Base-by-base conservation (phyloP, 352 stramenopile genomes). In the Pythium utonaiense region DNA sequence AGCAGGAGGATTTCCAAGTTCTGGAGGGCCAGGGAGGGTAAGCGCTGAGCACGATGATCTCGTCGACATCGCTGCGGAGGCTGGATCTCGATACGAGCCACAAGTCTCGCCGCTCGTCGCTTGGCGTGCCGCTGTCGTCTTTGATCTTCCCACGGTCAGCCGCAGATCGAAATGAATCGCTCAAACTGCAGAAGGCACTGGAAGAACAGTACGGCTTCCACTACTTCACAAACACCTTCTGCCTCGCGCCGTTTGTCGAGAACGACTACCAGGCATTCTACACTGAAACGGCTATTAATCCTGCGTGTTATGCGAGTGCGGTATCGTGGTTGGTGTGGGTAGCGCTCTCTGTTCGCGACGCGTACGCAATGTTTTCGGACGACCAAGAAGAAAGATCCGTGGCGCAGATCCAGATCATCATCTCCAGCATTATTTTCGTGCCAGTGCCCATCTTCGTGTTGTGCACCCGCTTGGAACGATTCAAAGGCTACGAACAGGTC, bases 181-280 rank as follows among this genome's bases (percentile, higher is more conserved):
- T 74, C 64, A 88, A 88, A 49, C 64, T 88, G 24, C 82, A 80
- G 34, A 67, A 67, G 24, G 62, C 71, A 12, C 84, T 90, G 76
- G 81, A 91, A 64, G 83, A 93, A 57, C 85, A 81, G 62, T 91
- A 87, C 58, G 83, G 80, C 53, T 93, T 93, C 69, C 79, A 93
- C 71, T 93, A 80, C 56, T 70, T 93, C 53, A 90, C 81, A 36
- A 91, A 90, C 66, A 67, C 73, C 7, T 91, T 93, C 60, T 87
- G 74, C 25, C 58, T 77, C 53, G 70, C 75, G 19, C 69, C 74
- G 34, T 61, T 83, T 17, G 62, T 86, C 14, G 83, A 93, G 60
- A 57, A 86, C n/a, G 83, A 93, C 63, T 93, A 89, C 64, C 67
- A 79, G n/a, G 79, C 77, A n/a, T 93, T 71, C 67, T 91, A 80